These are phyloP conservation scores for Suillus subaureus DNA, from an alignment of 768 basidiomycete genomes.

Conservation along the genomic window DNA sequence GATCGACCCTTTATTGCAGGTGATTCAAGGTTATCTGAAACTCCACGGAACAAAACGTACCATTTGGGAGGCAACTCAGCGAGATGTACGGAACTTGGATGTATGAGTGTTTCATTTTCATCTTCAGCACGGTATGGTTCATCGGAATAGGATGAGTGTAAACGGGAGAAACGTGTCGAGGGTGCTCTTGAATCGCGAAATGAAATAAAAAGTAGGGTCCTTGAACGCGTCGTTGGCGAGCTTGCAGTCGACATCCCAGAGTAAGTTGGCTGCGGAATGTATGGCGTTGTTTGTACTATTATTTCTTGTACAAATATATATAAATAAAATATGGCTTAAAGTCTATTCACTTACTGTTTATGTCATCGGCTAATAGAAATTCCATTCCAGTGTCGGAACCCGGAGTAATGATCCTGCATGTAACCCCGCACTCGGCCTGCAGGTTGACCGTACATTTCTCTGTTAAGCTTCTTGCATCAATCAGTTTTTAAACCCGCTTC, in stretches of 20 bases:
- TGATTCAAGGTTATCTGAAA: not conserved
- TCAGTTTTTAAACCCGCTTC: constrained; percentile 2
- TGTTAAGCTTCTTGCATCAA: no score
- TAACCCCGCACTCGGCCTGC: constrained; percentile 9
- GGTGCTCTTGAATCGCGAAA: constrained; percentile 78
- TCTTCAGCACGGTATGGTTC: constrained; percentile 48
- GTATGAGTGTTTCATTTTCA: constrained; percentile 70
- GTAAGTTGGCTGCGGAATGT: constrained; percentile 21
- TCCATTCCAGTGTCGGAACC: not conserved
- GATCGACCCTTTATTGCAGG: constrained; percentile 74
- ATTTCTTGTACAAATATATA: constrained; percentile 20
- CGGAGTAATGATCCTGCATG: constrained; percentile 1
- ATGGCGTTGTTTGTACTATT: constrained; percentile 23
- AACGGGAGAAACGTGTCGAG: constrained; percentile 42
- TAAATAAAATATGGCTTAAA: constrained; percentile 19
- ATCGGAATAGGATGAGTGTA: constrained; percentile 42
- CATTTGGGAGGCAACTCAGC: constrained; percentile 83
- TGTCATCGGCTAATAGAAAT: not conserved
- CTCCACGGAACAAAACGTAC: constrained; percentile 42
- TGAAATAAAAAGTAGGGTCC: constrained; percentile 92
- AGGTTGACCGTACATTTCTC: no score
- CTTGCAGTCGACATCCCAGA: constrained; percentile 35
- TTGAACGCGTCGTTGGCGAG: constrained; percentile 67
- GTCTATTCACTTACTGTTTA: not conserved
- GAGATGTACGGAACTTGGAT: constrained; percentile 39